A percentile compares a stretch with the other conserved stretches of the same genome.
Evolutionary conservation across 169 alveolate species (phyloP).

Genomic region (Plasmodium fragile): DNA sequence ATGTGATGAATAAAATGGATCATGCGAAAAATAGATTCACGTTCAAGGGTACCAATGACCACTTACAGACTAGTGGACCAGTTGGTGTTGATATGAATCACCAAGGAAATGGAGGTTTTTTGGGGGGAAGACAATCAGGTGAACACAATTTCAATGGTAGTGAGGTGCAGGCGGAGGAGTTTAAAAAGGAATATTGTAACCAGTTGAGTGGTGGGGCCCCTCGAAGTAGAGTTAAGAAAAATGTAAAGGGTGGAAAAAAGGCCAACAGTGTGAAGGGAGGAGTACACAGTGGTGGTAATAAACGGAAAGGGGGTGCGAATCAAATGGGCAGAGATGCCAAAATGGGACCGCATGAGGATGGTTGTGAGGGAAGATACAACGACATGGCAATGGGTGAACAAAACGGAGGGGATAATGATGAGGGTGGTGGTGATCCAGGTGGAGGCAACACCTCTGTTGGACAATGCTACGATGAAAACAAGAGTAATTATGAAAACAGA

Average conservation of each 20-base stretch:
- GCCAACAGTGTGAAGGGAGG: background rate
- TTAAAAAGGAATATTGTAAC: background rate
- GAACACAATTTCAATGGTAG: background rate
- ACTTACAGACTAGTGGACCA: background rate
- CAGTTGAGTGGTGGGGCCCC: background rate
- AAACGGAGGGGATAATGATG: background rate
- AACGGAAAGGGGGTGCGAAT: background rate
- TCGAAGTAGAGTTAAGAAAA: background rate
- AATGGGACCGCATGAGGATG: background rate
- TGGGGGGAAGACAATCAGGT: background rate
- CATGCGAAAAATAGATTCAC: background rate
- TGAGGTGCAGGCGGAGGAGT: background rate
- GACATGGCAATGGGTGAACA: background rate
- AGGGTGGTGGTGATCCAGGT: background rate
- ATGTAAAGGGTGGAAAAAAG: background rate
- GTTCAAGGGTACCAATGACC: background rate
- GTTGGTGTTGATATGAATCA: background rate
- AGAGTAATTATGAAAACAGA: background rate
- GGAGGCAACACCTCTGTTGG: background rate
- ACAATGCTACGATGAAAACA: background rate
- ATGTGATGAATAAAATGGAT: background rate
- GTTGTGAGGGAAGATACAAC: background rate
- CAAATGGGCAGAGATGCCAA: background rate
- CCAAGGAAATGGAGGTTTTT: background rate
- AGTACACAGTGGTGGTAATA: background rate